A percentile compares a stretch with the other conserved stretches of the same genome.
Evolutionary conservation across 116 monocot species (phyloP).

Genomic region (Phalaenopsis hybrid): DNA sequence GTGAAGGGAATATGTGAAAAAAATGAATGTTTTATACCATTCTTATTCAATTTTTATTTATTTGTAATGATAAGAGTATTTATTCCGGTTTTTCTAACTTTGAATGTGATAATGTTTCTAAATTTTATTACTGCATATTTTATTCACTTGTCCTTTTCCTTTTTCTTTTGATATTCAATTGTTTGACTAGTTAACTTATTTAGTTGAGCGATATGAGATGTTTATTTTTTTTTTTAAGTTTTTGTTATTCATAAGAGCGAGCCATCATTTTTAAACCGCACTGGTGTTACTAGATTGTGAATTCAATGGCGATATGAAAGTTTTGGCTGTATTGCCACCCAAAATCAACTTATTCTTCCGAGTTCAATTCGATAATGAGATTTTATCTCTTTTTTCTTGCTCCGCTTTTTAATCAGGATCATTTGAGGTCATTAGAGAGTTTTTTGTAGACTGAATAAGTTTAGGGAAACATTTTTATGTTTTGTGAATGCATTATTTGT

Average conservation of each 20-base stretch:
- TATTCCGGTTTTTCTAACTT: neutral
- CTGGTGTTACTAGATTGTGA: neutral
- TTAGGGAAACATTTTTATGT: neutral
- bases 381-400: neutral
- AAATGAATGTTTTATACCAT: neutral
- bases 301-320: neutral
- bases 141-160: neutral
- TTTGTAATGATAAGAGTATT: neutral
- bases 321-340: neutral
- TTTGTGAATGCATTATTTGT: neutral
- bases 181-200: neutral
- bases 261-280: neutral
- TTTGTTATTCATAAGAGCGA: neutral
- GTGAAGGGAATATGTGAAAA: neutral
- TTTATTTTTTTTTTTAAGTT: neutral
- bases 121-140: neutral
- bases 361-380: neutral
- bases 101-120: neutral
- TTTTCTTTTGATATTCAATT: neutral
- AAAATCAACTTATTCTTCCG: neutral
- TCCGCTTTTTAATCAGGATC: neutral
- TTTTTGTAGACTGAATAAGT: neutral
- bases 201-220: neutral
- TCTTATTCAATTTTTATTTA: neutral
- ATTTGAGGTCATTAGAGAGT: neutral